Conservation (phyloP, 768 basidiomycete species). For the Trichaptum fuscoviolaceum region DNA sequence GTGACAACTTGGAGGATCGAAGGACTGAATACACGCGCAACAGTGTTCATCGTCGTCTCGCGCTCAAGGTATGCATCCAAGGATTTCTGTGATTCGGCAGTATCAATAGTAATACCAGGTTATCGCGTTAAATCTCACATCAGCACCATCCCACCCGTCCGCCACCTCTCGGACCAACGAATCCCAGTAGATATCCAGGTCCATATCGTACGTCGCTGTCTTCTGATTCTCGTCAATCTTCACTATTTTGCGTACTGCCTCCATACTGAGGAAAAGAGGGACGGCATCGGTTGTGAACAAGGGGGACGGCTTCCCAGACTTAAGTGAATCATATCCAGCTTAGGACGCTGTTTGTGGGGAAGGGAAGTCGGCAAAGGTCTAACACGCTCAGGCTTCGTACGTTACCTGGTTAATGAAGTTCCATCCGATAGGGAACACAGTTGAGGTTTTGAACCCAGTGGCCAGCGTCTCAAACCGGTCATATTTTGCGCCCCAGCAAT, state of each 20-base stretch:
- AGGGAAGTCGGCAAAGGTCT: background rate
- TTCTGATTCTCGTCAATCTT: background rate
- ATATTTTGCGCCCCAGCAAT: background rate
- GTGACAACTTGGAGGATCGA: background rate
- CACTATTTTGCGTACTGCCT: background rate
- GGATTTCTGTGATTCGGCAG: background rate
- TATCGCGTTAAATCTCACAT: background rate
- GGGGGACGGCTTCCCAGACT: background rate
- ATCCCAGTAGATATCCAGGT: slow-evolving; percentile 7
- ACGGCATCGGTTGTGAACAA: background rate
- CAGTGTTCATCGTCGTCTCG: background rate
- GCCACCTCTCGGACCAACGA: background rate
- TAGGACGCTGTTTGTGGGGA: background rate
- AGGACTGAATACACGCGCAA: background rate
- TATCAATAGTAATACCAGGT: background rate
- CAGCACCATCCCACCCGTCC: background rate
- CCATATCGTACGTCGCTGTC: background rate
- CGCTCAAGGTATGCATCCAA: background rate
- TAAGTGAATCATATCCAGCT: background rate
- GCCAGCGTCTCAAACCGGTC: slow-evolving; percentile 3
- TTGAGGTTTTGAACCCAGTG: background rate
- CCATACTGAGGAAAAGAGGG: slow-evolving; percentile 2
- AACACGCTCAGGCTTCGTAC: background rate
- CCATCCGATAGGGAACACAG: background rate
- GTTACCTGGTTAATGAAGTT: slow-evolving; percentile 6